phyloP scores from a whole-genome alignment of 2,329 filamentous ascomycete genomes.

The Pseudogymnoascus verrucosus region DNA sequence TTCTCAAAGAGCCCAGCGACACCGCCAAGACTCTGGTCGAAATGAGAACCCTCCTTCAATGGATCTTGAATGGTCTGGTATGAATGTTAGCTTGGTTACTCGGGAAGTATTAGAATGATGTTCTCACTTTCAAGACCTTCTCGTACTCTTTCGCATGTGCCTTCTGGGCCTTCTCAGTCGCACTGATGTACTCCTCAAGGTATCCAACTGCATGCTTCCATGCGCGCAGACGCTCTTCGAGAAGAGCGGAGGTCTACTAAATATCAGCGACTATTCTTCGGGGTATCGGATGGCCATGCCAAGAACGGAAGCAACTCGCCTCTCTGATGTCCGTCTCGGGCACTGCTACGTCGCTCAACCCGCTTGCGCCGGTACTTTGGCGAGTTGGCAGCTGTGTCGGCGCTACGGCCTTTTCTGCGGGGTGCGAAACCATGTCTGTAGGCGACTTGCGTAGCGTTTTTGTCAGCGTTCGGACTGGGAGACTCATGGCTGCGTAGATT shows the following conservation, averaged over 20 bases:
- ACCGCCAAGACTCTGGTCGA: constrained; percentile 82
- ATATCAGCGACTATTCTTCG: background rate
- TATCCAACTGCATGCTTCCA: constrained; percentile 94
- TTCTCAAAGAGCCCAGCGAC: constrained; percentile 90
- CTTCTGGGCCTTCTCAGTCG: constrained; percentile 79
- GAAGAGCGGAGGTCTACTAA: constrained; percentile 64
- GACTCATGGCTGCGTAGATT: background rate
- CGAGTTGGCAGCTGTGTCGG: constrained; percentile 19
- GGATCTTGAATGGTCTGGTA: constrained; percentile 72
- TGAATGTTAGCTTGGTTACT: constrained; percentile 11
- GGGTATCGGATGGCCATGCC: background rate
- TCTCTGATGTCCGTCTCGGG: constrained; percentile 23
- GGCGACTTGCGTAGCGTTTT: background rate
- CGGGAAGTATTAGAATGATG: background rate
- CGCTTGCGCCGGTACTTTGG: constrained; percentile 20
- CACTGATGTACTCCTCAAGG: constrained; percentile 79
- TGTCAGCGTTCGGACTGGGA: constrained; percentile 8
- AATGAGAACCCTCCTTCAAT: constrained; percentile 84
- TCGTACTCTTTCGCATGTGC: constrained; percentile 90
- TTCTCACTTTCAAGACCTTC: constrained; percentile 71
- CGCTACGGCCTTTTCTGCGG: background rate
- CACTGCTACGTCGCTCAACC: constrained; percentile 22
- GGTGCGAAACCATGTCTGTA: background rate
- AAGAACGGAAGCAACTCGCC: constrained; percentile 19
- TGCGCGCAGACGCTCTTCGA: constrained; percentile 80